A percentile compares a stretch with the other conserved stretches of the same genome.
phyloP scores from a whole-genome alignment of 2,329 filamentous ascomycete species.

The Ophiocordyceps polyrhachis-furcata region DNA sequence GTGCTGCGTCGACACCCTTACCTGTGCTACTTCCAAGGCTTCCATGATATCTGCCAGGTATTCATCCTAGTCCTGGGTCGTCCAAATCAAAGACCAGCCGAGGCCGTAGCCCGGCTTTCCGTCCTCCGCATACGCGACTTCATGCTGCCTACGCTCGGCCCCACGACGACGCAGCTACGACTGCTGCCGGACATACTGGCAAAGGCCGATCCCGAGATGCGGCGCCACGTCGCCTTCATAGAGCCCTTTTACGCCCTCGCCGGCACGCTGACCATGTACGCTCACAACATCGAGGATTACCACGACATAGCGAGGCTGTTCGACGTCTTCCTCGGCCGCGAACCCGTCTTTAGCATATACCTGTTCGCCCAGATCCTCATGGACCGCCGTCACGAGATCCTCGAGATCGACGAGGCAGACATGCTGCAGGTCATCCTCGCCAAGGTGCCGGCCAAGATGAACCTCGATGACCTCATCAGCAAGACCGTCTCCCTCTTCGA shows the following conservation, averaged over 20 bases:
- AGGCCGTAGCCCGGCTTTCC: conserved; percentile 62
- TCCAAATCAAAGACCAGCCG: conserved; percentile 30
- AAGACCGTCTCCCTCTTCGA: conserved; percentile 45
- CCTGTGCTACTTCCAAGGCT: conserved; percentile 94
- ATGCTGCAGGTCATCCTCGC: conserved; percentile 81
- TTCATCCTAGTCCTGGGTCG: conserved; percentile 69
- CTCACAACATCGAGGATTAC: conserved; percentile 86
- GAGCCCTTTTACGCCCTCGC: conserved; percentile 85
- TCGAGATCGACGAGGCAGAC: conserved; percentile 80
- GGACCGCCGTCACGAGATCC: conserved; percentile 62
- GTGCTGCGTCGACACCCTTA: conserved; percentile 66
- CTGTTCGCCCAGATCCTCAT: conserved; percentile 81
- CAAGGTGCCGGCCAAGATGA: conserved; percentile 64
- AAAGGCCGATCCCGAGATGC: conserved; percentile 52
- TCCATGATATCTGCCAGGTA: conserved; percentile 96
- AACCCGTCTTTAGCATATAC: conserved; percentile 80
- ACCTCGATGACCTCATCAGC: conserved; percentile 60
- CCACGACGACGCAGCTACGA: conserved; percentile 68
- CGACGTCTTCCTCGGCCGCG: conserved; percentile 72
- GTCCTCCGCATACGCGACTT: conserved; percentile 87
- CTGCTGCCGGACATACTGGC: conserved; percentile 69
- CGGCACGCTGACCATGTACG: conserved; percentile 90
- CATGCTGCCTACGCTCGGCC: conserved; percentile 76
- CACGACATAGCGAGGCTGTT: conserved; percentile 78
- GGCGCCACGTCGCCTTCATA: conserved; percentile 53